A percentile compares a stretch with the other conserved stretches of the same genome.
phyloP scores from a whole-genome alignment of 495 filamentous ascomycete genomes.

The Astrothelium subdiscretum region DNA sequence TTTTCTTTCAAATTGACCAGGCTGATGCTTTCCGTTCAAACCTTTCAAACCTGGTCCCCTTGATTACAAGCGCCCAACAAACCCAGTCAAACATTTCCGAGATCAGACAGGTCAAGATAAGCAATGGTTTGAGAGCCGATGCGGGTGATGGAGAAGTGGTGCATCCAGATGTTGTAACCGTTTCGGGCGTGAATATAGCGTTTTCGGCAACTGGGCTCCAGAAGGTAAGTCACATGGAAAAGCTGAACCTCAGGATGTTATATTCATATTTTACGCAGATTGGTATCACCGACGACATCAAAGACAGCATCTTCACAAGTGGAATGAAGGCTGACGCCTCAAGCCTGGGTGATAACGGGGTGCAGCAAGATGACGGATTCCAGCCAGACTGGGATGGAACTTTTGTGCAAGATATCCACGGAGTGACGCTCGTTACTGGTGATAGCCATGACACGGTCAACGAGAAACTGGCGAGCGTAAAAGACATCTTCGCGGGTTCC shows the following conservation, averaged over 20 bases:
- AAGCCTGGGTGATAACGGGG: not conserved
- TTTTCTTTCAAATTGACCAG: constrained; percentile 4
- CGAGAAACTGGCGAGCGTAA: constrained; percentile 13
- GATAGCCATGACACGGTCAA: constrained; percentile 16
- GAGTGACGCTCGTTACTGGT: constrained; percentile 22
- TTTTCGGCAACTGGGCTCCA: not conserved
- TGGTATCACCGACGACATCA: not conserved
- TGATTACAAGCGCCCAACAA: constrained; percentile 4
- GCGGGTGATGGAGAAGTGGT: not conserved
- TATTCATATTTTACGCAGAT: not conserved
- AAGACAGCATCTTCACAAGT: not conserved
- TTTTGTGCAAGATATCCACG: constrained; percentile 28
- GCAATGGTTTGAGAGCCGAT: not conserved
- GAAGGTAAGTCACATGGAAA: not conserved
- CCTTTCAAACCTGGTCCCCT: constrained; percentile 9
- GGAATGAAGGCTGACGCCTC: constrained; percentile 2
- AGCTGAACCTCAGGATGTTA: not conserved
- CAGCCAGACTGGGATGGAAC: constrained; percentile 9
- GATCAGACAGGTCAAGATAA: not conserved
- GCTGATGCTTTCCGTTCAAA: not conserved
- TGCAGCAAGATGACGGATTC: not conserved
- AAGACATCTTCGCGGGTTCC: constrained; percentile 17
- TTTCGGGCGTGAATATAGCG: not conserved
- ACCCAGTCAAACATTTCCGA: not conserved
- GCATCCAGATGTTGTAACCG: not conserved